Percentiles rank a stretch among this genome's conserved stretches.
Evolutionary conservation across 805 yeast species (phyloP).

Genomic region (Cyberlindnera saturnus): DNA sequence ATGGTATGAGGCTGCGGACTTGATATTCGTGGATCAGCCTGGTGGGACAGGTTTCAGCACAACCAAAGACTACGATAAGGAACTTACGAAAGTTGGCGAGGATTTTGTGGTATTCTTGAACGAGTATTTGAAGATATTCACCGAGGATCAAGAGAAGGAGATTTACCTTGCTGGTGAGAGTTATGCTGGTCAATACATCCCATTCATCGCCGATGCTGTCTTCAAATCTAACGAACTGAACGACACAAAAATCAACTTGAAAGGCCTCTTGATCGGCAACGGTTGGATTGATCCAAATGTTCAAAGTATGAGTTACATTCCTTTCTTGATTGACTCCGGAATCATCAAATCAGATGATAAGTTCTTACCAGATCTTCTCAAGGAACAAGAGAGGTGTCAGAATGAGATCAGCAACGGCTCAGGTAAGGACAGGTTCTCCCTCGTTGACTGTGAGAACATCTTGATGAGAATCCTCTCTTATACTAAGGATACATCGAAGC

Average conservation of each 20-base stretch:
- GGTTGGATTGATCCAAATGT: slow-evolving; percentile 91
- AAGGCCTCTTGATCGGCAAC: slow-evolving; percentile 78
- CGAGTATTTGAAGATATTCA: slow-evolving; percentile 64
- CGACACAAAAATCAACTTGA: slow-evolving; percentile 34
- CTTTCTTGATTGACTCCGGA: slow-evolving; percentile 57
- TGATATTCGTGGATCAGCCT: slow-evolving; percentile 91
- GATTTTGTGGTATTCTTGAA: slow-evolving; percentile 63
- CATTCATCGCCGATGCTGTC: slow-evolving; percentile 70
- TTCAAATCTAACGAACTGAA: slow-evolving; percentile 36
- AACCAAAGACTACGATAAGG: slow-evolving; percentile 47
- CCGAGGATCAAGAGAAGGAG: slow-evolving; percentile 59
- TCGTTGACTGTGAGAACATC: slow-evolving; percentile 40
- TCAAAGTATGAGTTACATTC: slow-evolving; percentile 77
- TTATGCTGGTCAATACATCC: slow-evolving; percentile 95
- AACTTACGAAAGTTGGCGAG: slow-evolving; percentile 48
- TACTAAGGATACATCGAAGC: slow-evolving; percentile 26
- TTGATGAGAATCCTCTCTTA: slow-evolving; percentile 25
- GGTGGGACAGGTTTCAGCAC: slow-evolving; percentile 88
- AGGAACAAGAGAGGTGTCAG: slow-evolving; percentile 57
- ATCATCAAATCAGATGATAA: slow-evolving; percentile 40
- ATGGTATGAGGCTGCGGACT: slow-evolving; percentile 76
- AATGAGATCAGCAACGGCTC: slow-evolving; percentile 34
- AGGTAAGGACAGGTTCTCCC: slow-evolving; percentile 24
- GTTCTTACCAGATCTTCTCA: slow-evolving; percentile 34
- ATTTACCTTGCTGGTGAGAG: slow-evolving; percentile 89